Base-by-base conservation (phyloP, 208 protist genomes). In the Crithidia bombi region DNA sequence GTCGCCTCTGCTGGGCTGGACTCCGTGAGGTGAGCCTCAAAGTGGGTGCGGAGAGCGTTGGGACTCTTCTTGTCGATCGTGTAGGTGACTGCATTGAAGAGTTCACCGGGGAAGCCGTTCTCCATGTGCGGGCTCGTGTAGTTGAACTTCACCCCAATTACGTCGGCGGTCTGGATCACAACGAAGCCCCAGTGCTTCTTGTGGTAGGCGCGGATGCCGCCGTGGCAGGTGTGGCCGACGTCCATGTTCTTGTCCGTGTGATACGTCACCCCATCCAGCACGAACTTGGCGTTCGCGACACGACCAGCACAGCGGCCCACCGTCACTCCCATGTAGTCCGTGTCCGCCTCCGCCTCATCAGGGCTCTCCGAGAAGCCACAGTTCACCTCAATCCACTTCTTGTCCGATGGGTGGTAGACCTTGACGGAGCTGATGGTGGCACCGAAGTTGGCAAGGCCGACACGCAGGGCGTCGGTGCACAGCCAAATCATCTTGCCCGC, bases 291-390 rank as follows among this genome's bases (percentile, higher is more conserved):
- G 57, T 90, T 64, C 25, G n/a, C 38, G 61, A 91, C 75, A 59
- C 86, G 86, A 41, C 86, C 86, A 19, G 76, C 86, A 49, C 78
- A 88, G 62, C 86, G 82, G 32, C 86, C 86, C 23, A 78, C 80
- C 32, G 83, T 91, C 56, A 72, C 75, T 28, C 86, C 86, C 55
- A 87, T 83, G 75, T 85, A 87, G 26, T 64, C 73, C 3, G 67
- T 70, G 35, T 68, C 63, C 57, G 83, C 86, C 46, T 61, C 69
- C 15, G 57, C 44, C 25, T 79, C 83, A 56, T 82, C 78, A n/a
- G 78, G 73, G 52, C 74, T 82, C 51, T 65, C 21, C 36, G 65
- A 28, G 64, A 85, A 89, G 52, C 73, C 78, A 21, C 55, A 66
- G 68, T 79, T 75, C 21, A 91, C 72, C 73, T 91, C 78, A 9